phyloP scores from a whole-genome alignment of 2,329 filamentous ascomycete species.

The Aaosphaeria pasadenensis region DNA sequence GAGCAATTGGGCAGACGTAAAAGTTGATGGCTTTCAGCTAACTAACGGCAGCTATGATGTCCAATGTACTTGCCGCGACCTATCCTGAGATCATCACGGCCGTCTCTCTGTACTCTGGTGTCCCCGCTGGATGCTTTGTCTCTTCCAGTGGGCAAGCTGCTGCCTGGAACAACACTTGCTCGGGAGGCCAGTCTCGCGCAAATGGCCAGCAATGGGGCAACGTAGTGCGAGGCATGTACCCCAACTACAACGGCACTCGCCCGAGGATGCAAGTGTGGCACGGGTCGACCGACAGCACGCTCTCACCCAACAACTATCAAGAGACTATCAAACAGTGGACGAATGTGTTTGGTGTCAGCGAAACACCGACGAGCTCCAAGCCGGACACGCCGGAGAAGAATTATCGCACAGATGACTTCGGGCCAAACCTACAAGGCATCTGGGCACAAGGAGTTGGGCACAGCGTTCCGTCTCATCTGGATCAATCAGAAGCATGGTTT shows the following conservation, averaged over 20 bases:
- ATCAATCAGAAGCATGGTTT: constrained; percentile 25
- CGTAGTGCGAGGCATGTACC: constrained; percentile 49
- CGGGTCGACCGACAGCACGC: constrained; percentile 50
- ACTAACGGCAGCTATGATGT: constrained; percentile 23
- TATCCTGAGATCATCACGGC: constrained; percentile 55
- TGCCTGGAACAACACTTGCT: constrained; percentile 54
- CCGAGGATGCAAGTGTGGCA: constrained; percentile 60
- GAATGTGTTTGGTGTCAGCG: constrained; percentile 24
- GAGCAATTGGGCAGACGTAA: not conserved
- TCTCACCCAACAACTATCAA: constrained; percentile 54
- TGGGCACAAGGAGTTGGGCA: constrained; percentile 28
- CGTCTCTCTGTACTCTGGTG: constrained; percentile 51
- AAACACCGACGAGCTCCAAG: constrained; percentile 19
- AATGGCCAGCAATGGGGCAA: constrained; percentile 50
- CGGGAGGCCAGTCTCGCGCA: constrained; percentile 46
- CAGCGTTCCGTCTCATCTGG: constrained; percentile 21
- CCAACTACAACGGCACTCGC: constrained; percentile 49
- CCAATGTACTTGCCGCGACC: constrained; percentile 48
- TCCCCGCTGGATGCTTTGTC: constrained; percentile 55
- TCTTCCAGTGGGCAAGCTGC: constrained; percentile 40
- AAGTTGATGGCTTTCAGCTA: not conserved
- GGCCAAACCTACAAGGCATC: constrained; percentile 20
- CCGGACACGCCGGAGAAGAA: constrained; percentile 26
- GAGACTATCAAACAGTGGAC: constrained; percentile 46
- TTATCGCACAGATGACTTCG: constrained; percentile 27